A percentile compares a stretch with the other conserved stretches of the same genome.
phyloP scores from a whole-genome alignment of 2,329 filamentous ascomycete genomes.

The Aspergillus floridensis region DNA sequence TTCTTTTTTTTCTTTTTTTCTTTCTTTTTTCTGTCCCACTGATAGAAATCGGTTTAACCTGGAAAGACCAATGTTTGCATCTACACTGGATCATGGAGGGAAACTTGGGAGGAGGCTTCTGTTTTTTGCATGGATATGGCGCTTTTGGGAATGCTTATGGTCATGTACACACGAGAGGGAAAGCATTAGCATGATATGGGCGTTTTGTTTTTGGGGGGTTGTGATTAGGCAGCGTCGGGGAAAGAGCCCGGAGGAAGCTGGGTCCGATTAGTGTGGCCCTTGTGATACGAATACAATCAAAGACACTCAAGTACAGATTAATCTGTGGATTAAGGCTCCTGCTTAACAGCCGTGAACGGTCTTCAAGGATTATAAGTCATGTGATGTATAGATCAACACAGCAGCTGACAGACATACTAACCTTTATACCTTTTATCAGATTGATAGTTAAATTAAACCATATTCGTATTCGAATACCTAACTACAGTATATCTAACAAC shows the following conservation, averaged over 20 bases:
- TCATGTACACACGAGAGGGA: not conserved
- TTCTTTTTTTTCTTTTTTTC: too few species aligned
- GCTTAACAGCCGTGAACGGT: too few species aligned
- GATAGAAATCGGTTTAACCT: not conserved
- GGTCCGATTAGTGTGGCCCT: not conserved
- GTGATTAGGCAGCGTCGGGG: not conserved
- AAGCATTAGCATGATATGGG: not conserved
- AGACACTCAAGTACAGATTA: too few species aligned
- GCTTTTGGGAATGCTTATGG: not conserved
- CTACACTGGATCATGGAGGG: not conserved
- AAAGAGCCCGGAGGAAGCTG: not conserved
- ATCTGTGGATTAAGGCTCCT: too few species aligned
- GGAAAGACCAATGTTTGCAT: not conserved
- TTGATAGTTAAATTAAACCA: too few species aligned
- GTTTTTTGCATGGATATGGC: not conserved
- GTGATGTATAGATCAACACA: too few species aligned
- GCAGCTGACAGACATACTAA: too few species aligned
- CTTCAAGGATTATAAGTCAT: too few species aligned
- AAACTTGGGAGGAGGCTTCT: not conserved
- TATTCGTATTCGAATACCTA: too few species aligned
- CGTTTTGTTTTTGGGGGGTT: not conserved
- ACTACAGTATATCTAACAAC: too few species aligned
- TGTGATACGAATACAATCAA: too few species aligned
- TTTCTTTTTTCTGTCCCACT: not conserved
- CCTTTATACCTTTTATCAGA: too few species aligned